These are phyloP conservation scores for Meripilus lineatus DNA, from an alignment of 1,284 basidiomycete species.

Conservation along the genomic window DNA sequence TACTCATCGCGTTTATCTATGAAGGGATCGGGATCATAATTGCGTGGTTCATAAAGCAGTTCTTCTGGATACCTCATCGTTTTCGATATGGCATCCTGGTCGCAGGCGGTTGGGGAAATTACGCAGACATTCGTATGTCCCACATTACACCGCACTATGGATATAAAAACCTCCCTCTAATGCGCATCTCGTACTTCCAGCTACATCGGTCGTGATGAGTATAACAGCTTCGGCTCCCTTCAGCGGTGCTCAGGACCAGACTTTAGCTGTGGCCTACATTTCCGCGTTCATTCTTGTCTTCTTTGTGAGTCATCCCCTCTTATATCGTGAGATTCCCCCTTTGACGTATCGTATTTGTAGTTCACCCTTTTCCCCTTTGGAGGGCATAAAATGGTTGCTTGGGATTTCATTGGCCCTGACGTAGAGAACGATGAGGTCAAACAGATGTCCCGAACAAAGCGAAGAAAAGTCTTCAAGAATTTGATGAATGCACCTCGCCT, in stretches of 20 bases:
- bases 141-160: neutral
- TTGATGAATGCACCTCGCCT: constrained; percentile 2
- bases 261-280: constrained; percentile 64
- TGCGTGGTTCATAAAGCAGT: constrained; percentile 52
- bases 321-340: neutral
- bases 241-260: constrained; percentile 42
- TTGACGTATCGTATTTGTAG: constrained; percentile 26
- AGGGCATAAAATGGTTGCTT: constrained; percentile 44
- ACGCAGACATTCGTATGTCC: constrained; percentile 64
- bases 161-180: too few relatives aligned
- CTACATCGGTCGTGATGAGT: constrained; percentile 59
- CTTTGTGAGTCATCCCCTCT: constrained; percentile 27
- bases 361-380: constrained; percentile 62
- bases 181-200: too few relatives aligned
- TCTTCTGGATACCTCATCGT: constrained; percentile 77
- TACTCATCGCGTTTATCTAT: constrained; percentile 50
- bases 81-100: constrained; percentile 67
- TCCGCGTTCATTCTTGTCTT: constrained; percentile 40
- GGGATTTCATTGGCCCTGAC: constrained; percentile 61
- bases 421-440: constrained; percentile 49
- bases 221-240: constrained; percentile 50
- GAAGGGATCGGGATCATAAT: constrained; percentile 47
- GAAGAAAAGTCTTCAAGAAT: constrained; percentile 15
- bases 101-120: constrained; percentile 63
- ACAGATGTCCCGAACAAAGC: constrained; percentile 27